Base-by-base conservation (phyloP, 2,329 filamentous ascomycete species). In the Paradendryphiella salina region DNA sequence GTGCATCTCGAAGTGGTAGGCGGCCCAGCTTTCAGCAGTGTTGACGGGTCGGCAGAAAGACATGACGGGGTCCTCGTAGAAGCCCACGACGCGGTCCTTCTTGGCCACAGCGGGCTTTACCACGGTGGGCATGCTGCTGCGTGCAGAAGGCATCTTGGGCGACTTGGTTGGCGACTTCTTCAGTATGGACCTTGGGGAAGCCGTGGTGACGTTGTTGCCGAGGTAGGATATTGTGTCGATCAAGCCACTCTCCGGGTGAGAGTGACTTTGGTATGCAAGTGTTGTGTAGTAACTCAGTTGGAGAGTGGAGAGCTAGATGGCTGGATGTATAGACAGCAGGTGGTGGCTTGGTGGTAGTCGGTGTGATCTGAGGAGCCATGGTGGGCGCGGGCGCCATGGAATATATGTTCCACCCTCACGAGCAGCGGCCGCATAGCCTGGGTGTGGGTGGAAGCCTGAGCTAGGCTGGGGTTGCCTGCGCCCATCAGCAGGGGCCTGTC, bases 1-100 rank as follows among this genome's bases (percentile, higher is more conserved):
- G 65, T 80, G 78, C 51, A 65, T 69, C 60, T 79, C 77, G 51
- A 78, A 79, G 69, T 77, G 65, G 67, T 78, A 77, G 47, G 76
- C 63, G 1, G 74, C 73, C 76, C 76, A 78, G 54, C 71, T 73
- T 65, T 79, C 77, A 31, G 68, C 59, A 4, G 63, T 61, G 51
- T 71, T 74, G 31, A 75, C 63, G 21, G 75, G 74, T 39, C 77
- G 73, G 4, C 74, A 74, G 59, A 74, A 64, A 15, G 67, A 66
- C 49, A 64, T 69, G 37, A 75, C 71, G 41, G 70, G 71, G 53
- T 73, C 71, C 44, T 61, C 61, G 52, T 62, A 57, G 60, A 74
- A 74, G 56, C 63, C 70, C 29, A 73, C 70, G 18, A 61, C 56
- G 20, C 67, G 63, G 46, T 68, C 66, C 65, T 67, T 69, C 62